Percentiles rank a stretch among this genome's conserved stretches.
These are phyloP conservation scores for Aspergillus sp. DNA, from an alignment of 2,329 filamentous ascomycete species.

Conservation along the genomic window DNA sequence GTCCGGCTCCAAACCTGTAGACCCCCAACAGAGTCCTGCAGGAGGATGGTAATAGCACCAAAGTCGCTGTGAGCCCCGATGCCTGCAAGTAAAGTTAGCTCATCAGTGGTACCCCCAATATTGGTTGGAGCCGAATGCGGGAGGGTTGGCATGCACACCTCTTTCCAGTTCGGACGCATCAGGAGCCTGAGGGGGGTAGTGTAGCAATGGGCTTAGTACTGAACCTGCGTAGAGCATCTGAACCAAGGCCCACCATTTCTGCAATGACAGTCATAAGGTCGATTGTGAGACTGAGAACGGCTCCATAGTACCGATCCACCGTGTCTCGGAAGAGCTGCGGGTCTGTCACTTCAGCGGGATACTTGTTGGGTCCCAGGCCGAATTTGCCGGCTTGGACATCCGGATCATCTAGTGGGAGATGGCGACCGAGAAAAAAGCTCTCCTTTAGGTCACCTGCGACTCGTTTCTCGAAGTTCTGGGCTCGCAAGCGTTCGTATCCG, in stretches of 20 bases:
- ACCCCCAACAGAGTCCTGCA: conserved; percentile 55
- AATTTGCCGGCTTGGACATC: conserved; percentile 23
- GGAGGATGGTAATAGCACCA: conserved; percentile 58
- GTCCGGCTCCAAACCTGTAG: conserved; percentile 54
- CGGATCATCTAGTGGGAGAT: conserved; percentile 21
- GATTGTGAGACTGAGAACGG: conserved; percentile 19
- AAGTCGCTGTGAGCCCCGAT: conserved; percentile 59
- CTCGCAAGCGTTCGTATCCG: conserved; percentile 31
- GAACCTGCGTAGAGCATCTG: conserved; percentile 23
- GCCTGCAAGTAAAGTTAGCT: conserved; percentile 15
- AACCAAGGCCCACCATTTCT: conserved; percentile 17
- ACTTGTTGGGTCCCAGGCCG: conserved; percentile 27
- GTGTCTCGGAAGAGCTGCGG: conserved; percentile 9
- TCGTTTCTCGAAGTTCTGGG: conserved; percentile 30
- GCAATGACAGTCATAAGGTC: conserved; percentile 23
- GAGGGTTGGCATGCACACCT: conserved; percentile 14
- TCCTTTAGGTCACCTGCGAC: conserved; percentile 33
- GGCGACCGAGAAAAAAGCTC: conserved; percentile 30
- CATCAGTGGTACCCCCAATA: too few species aligned
- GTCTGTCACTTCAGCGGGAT: conserved; percentile 11
- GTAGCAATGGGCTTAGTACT: conserved; percentile 27
- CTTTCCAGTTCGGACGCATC: conserved; percentile 20
- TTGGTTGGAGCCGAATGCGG: not conserved
- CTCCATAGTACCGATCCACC: conserved; percentile 15
- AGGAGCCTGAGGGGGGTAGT: conserved; percentile 28